Evolutionary conservation across 164 flowering plant species (phyloP), one percentile per base, ranked within the genome.

Genomic region (Kalanchoe fedtschenkoi): DNA sequence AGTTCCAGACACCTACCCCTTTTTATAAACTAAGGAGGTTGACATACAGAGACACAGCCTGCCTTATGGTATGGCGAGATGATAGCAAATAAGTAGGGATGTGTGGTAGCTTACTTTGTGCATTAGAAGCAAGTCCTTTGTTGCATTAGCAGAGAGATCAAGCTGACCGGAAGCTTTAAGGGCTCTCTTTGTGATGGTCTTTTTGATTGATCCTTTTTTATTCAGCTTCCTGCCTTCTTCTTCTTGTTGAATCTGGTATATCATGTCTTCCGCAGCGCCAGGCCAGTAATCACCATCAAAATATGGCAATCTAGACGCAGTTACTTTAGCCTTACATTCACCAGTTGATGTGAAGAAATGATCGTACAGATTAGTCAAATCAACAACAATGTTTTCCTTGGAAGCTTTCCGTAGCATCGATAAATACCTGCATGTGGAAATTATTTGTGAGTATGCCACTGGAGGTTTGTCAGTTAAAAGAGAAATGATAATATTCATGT

Each of bases 201-300:
- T 70, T 53, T 69, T 71, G 4, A n/a, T 34, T 16, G 61, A 33
- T 21, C 46, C 60, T 54, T 66, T 73, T 62, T 63, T 71, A n/a
- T 53, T 39, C 10, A 34, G 44, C 28, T 46, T 61, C 4, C 65
- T 76, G 41, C 46, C 66, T 32, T 66, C 71, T 62, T 60, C 56
- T 42, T 73, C 80, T 65, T 74, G 53, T 62, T 75, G 76, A 64
- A 80, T 61, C 22, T 70, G 65, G 53, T 53, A 65, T 34, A 80
- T 62, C 35, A 79, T 15, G 46, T 71, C 66, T 71, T 81, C 88
- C 29, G 84, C 83, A 55, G 75, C 70, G 51, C 56, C 64, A 38
- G 83, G 73, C 85, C 84, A 86, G 65, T 73, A 84, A 64, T 76
- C 84, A 34, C 91, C 91, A 62, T 83, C 89, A 70, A 88, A 85